Base-by-base conservation (phyloP, 768 basidiomycete genomes). In the Amanita subjunquillea region DNA sequence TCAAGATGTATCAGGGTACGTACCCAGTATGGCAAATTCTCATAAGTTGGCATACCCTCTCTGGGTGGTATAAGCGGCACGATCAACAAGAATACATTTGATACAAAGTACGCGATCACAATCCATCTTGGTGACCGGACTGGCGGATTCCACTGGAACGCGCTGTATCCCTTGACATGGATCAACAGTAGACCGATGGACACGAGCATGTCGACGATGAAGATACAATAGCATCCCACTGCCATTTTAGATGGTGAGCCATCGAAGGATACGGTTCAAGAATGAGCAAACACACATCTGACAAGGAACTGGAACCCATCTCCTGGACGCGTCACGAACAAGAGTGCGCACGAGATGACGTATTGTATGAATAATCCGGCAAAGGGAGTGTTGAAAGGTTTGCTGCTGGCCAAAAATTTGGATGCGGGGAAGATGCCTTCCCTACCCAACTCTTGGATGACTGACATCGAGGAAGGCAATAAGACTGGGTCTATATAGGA, bases 271-370 rank as follows among this genome's bases (percentile, higher is more conserved):
- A 13, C 20, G 20, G 8, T 32, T 22, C 48, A 15, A 4, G 12
- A 9, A 43, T 20, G 10, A 45, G 29, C 2, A 15, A 20, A 64
- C 83, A 55, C 48, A 83, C 85, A 61, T 59, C 78, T 84, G 52
- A 85, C 71, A 58, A 82, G 72, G 64, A 90, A 87, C 29, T 80
- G 71, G 59, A 86, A 90, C 0, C 83, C 84, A 57, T 89, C 87
- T 2, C 88, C 86, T 0, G 83, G 75, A 0, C 87, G 87, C 0
- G 82, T 71, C 1, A 72, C 70, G 5, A 79, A 58, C 44, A 84
- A 68, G 52, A 85, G 69, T 9, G 73, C 57, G 20, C 77, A 72
- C 0, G 83, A 85, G 13, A 85, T 59, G 4, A 78, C 17, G 64
- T 80, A 89, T 57, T 86, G 84, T 0, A 73, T 67, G 44, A 80